phyloP scores from a whole-genome alignment of 345 rosid genomes.

The Populus simonii region DNA sequence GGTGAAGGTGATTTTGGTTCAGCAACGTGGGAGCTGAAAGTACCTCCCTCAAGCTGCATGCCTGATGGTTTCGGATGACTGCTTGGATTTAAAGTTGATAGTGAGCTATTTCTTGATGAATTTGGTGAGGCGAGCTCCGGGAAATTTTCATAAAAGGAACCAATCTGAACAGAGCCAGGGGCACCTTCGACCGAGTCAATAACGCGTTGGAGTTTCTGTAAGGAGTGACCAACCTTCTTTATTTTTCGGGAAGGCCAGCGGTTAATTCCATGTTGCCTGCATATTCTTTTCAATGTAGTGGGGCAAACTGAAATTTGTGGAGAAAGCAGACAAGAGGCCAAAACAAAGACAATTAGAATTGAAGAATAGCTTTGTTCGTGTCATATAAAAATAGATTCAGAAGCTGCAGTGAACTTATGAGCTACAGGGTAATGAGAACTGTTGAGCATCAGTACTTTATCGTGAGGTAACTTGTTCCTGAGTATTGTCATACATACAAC shows the following conservation, averaged over 20 bases:
- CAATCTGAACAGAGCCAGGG: conserved; percentile 60
- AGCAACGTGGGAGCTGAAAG: conserved; percentile 22
- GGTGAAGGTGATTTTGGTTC: conserved; percentile 61
- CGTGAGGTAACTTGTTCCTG: background rate
- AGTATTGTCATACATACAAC: background rate
- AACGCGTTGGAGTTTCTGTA: conserved; percentile 72
- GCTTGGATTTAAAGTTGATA: conserved; percentile 17
- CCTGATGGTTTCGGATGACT: conserved; percentile 27
- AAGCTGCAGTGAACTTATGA: background rate
- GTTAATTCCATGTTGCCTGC: conserved; percentile 82
- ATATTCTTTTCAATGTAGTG: conserved; percentile 92
- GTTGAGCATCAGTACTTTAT: background rate
- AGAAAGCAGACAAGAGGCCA: conserved; percentile 16
- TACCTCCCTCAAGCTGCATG: conserved; percentile 29
- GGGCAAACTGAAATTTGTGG: conserved; percentile 77
- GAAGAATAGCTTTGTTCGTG: background rate
- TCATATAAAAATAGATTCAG: background rate
- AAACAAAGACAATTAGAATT: background rate
- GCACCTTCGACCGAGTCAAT: conserved; percentile 78
- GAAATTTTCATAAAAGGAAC: conserved; percentile 65
- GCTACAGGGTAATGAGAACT: background rate
- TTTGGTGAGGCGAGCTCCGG: conserved; percentile 62
- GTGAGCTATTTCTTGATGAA: conserved; percentile 29
- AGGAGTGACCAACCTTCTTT: conserved; percentile 89
- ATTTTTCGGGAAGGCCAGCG: conserved; percentile 98